A percentile compares a stretch with the other conserved stretches of the same genome.
These are phyloP conservation scores for Deakozyma indianensis DNA, from an alignment of 805 yeast species.

Conservation along the genomic window DNA sequence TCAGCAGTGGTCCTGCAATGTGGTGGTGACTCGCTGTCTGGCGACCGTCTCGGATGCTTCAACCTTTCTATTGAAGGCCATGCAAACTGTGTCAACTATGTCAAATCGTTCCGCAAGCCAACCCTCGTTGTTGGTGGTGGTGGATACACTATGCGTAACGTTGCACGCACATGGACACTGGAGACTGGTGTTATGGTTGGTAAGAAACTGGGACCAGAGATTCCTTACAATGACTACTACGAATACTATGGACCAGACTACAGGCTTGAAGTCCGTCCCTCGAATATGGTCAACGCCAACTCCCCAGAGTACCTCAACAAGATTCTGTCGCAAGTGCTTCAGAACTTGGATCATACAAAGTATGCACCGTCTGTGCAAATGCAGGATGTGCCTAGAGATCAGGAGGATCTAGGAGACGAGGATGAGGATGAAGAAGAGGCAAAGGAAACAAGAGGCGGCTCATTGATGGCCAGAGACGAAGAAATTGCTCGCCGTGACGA, in stretches of 20 bases:
- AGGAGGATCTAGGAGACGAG: slow-evolving; percentile 75
- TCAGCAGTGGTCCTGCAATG: slow-evolving; percentile 90
- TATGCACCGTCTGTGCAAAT: slow-evolving; percentile 96
- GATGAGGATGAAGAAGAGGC: slow-evolving; percentile 73
- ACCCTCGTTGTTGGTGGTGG: slow-evolving; percentile 93
- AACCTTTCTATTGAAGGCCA: slow-evolving; percentile 85
- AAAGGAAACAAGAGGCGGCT: slow-evolving; percentile 83
- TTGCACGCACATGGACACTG: slow-evolving; percentile 87
- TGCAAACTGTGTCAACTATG: slow-evolving; percentile 85
- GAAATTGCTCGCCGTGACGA: slow-evolving; percentile 60
- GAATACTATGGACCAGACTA: slow-evolving; percentile 97
- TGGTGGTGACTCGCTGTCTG: slow-evolving; percentile 92
- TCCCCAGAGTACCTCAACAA: slow-evolving; percentile 83
- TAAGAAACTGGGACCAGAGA: slow-evolving; percentile 33
- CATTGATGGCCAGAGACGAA: slow-evolving; percentile 70
- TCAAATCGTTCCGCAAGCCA: slow-evolving; percentile 81
- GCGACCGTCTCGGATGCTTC: slow-evolving; percentile 89
- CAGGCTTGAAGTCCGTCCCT: slow-evolving; percentile 84
- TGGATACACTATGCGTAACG: slow-evolving; percentile 94
- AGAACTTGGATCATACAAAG: slow-evolving; percentile 76
- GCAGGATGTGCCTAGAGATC: slow-evolving; percentile 76
- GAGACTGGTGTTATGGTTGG: slow-evolving; percentile 76
- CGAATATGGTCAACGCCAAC: slow-evolving; percentile 94
- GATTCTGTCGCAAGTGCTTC: slow-evolving; percentile 59
- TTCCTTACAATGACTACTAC: slow-evolving; percentile 90